Percentiles rank a stretch among this genome's conserved stretches.
Conservation (phyloP, 352 stramenopile genomes). For the Phytophthora megakarya region DNA sequence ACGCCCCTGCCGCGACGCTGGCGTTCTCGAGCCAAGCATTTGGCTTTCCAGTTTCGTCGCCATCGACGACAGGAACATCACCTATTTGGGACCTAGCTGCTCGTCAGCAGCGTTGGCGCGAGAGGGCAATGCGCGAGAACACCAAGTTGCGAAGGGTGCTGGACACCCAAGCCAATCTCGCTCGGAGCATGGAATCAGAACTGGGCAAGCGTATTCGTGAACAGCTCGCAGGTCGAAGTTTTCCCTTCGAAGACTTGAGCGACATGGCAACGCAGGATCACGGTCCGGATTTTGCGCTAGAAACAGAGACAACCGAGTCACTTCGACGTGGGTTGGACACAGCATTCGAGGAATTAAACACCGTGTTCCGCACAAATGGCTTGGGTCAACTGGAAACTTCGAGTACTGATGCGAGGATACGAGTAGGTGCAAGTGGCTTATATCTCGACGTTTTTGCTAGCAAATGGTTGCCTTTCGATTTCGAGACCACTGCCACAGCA, state of each 20-base stretch:
- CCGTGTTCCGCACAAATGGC: constrained; percentile 36
- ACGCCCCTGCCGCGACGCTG: constrained; percentile 14
- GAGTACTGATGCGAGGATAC: constrained; percentile 31
- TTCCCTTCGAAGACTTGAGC: constrained; percentile 1
- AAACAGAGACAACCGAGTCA: constrained; percentile 34
- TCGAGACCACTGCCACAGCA: constrained; percentile 34
- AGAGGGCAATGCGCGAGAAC: constrained; percentile 37
- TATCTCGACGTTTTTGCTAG: constrained; percentile 48
- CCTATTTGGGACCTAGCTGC: constrained; percentile 29
- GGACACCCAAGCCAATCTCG: constrained; percentile 36
- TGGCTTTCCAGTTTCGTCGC: constrained; percentile 13
- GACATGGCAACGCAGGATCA: neutral
- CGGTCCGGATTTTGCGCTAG: constrained; percentile 24
- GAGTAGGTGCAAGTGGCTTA: constrained; percentile 35
- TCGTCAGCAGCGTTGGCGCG: constrained; percentile 30
- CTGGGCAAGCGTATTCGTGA: constrained; percentile 25
- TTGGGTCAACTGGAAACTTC: constrained; percentile 25
- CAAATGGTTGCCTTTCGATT: constrained; percentile 47
- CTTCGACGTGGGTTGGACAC: constrained; percentile 40
- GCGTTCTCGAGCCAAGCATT: constrained; percentile 28
- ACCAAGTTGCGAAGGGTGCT: constrained; percentile 34
- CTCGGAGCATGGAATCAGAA: constrained; percentile 34
- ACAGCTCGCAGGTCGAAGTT: constrained; percentile 16
- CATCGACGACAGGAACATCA: constrained; percentile 8
- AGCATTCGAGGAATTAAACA: constrained; percentile 34